A percentile compares a stretch with the other conserved stretches of the same genome.
Evolutionary conservation across 306 rosid species (phyloP).

Genomic region (Cucumis hystrix): DNA sequence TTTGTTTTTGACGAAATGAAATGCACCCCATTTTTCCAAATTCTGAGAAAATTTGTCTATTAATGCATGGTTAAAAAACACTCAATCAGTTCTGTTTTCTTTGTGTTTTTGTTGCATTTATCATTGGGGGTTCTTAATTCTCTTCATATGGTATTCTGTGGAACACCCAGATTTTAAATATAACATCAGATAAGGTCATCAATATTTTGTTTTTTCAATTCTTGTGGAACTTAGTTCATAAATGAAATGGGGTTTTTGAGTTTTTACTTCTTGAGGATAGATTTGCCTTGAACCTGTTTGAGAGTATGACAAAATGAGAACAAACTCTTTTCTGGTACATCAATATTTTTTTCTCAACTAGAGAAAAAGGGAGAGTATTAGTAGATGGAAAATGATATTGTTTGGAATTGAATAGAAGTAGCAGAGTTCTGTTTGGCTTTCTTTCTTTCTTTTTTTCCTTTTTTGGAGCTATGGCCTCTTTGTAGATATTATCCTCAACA

Average conservation of each 20-base stretch:
- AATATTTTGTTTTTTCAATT: background rate
- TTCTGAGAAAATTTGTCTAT: background rate
- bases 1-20: background rate
- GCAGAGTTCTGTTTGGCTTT: background rate
- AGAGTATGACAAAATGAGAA: background rate
- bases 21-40: constrained; percentile 6
- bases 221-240: background rate
- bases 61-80: background rate
- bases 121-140: background rate
- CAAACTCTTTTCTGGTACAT: background rate
- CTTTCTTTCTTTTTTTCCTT: background rate
- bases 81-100: background rate
- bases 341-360: background rate
- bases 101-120: constrained; percentile 14
- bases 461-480: constrained; percentile 25
- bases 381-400: background rate
- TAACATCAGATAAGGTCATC: background rate
- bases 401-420: background rate
- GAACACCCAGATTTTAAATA: background rate
- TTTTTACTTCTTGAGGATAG: background rate
- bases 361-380: background rate
- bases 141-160: background rate
- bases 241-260: background rate
- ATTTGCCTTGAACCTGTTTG: background rate
- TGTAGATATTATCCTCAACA: constrained; percentile 25